phyloP scores from a whole-genome alignment of 345 rosid species.

The Citrus mangshanensis region DNA sequence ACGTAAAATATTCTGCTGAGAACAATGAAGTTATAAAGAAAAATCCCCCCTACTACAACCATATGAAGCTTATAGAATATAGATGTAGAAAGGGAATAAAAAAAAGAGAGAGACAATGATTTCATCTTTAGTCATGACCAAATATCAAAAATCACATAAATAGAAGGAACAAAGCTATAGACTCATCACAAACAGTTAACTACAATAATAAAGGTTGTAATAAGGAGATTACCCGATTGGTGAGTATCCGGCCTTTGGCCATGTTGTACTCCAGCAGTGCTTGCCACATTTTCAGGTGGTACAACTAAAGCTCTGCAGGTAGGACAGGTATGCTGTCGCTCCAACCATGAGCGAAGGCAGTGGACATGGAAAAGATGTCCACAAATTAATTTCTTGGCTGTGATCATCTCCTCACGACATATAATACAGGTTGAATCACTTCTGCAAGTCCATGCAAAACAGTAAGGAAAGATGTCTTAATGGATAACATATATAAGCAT shows the following conservation, averaged over 20 bases:
- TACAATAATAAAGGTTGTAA: background rate
- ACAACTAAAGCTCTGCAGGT: conserved; percentile 92
- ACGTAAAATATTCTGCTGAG: background rate
- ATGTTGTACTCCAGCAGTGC: conserved; percentile 54
- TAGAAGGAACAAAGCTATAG: background rate
- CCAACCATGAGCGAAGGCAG: conserved; percentile 97
- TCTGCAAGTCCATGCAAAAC: conserved; percentile 48
- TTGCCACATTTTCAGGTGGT: conserved; percentile 68
- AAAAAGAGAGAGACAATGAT: no score
- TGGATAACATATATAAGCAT: background rate
- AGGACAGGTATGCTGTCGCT: conserved; percentile 95
- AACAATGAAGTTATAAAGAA: background rate
- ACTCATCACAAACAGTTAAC: background rate
- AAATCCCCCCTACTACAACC: background rate
- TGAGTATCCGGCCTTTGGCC: conserved; percentile 46
- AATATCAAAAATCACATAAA: background rate
- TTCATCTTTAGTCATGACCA: background rate
- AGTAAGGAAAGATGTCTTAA: conserved; percentile 14
- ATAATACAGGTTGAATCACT: conserved; percentile 92
- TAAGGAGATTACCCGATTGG: conserved; percentile 46
- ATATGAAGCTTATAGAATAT: background rate
- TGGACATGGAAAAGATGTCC: conserved; percentile 97
- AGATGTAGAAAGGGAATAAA: no score
- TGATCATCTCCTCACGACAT: conserved; percentile 97
- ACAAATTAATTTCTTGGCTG: conserved; percentile 85